Conservation (phyloP, 345 rosid species). For the Stellera chamaejasme region DNA sequence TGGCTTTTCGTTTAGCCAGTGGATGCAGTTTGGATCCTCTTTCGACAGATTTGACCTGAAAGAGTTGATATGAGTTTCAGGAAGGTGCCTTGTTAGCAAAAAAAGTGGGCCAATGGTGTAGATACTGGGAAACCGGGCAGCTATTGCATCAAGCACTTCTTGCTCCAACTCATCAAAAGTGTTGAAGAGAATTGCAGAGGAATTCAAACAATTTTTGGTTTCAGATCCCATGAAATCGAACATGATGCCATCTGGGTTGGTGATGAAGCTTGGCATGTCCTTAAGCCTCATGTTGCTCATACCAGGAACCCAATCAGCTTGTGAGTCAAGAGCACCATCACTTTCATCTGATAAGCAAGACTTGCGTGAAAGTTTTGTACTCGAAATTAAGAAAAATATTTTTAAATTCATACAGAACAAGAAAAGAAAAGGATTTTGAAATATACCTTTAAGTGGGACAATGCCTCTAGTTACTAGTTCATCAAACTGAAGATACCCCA, state of each 20-base stretch:
- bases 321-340: constrained; percentile 15
- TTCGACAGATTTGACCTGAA: constrained; percentile 14
- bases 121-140: constrained; percentile 11
- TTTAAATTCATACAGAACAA: not conserved
- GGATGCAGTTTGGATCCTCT: constrained; percentile 14
- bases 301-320: constrained; percentile 18
- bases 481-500: constrained; percentile 3
- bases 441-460: constrained; percentile 15
- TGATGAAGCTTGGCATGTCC: constrained; percentile 19
- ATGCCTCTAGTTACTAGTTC: constrained; percentile 16
- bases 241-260: constrained; percentile 14
- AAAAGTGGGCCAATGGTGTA: constrained; percentile 18
- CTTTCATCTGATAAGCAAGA: constrained; percentile 1
- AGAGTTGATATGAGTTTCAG: constrained; percentile 2
- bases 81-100: constrained; percentile 6
- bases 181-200: constrained; percentile 15
- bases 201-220: constrained; percentile 9
- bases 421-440: not conserved
- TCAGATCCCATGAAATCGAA: constrained; percentile 12
- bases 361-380: not conserved
- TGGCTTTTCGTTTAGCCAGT: constrained; percentile 17
- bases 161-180: constrained; percentile 18
- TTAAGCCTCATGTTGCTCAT: constrained; percentile 13
- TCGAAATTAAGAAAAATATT: not conserved
- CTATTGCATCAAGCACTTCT: constrained; percentile 12